Conservation (phyloP, 129 eudicot species). For the Flaveria bidentis region DNA sequence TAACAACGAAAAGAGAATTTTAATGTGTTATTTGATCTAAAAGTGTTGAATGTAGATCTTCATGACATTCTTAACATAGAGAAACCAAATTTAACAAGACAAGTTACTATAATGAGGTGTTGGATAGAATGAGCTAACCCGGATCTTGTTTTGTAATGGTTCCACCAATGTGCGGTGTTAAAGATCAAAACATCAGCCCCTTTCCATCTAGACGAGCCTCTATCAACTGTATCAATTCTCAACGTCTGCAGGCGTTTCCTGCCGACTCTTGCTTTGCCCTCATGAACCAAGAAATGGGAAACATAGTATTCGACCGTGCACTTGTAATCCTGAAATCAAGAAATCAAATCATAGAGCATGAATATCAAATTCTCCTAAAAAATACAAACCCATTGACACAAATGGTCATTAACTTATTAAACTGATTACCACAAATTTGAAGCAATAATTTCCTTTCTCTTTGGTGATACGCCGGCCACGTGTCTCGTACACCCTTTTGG, state of each 20-base stretch:
- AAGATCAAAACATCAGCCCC: slow-evolving; percentile 89
- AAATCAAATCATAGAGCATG: not conserved
- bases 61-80: not conserved
- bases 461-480: slow-evolving; percentile 79
- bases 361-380: not conserved
- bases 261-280: slow-evolving; percentile 89
- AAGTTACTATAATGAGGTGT: slow-evolving; percentile 8
- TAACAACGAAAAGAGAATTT: not conserved
- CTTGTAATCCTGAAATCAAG: slow-evolving; percentile 63
- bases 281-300: slow-evolving; percentile 88
- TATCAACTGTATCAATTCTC: slow-evolving; percentile 84
- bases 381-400: not conserved
- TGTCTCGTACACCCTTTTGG: slow-evolving; percentile 74
- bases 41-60: not conserved
- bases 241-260: slow-evolving; percentile 75
- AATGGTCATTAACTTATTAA: not conserved
- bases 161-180: slow-evolving; percentile 99
- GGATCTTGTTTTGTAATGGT: slow-evolving; percentile 80
- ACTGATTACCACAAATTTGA: slow-evolving; percentile 72
- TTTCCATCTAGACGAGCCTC: slow-evolving; percentile 89
- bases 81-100: not conserved
- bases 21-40: not conserved
- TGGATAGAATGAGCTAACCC: slow-evolving; percentile 54
- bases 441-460: slow-evolving; percentile 71
- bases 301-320: slow-evolving; percentile 95